Base-by-base conservation (phyloP, 129 eudicot genomes). In the Helichrysum umbraculigerum region DNA sequence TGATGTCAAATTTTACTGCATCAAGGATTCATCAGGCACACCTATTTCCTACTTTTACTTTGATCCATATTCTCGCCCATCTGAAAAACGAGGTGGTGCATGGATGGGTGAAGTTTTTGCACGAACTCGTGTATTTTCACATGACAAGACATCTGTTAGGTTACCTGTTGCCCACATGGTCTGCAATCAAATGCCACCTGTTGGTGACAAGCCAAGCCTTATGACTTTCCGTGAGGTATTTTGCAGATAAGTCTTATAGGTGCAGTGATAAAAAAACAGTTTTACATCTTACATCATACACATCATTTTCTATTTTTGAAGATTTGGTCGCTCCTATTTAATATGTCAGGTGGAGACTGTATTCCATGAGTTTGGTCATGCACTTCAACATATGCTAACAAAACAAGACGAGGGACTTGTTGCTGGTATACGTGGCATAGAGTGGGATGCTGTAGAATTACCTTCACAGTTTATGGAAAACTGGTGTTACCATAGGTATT, bases 371-470 rank as follows among this genome's bases (percentile, higher is more conserved):
- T 94, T 94, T 83, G 99, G 99, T 64, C 99, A 94, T 80, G 93
- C 99, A 37, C 99, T 94, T 76, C 99, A 94, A 79, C 99, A 94
- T 81, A 94, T 94, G 99, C 88, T 94, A 37, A 94, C 99, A 8
- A 94, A 81, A 84, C 96, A 94, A 83, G 99, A 94, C 61, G 99
- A 94, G 84, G 97, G 99, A 37, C 92, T 94, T 72, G 97, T 94
- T 78, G 96, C 99, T 81, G 99, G 99, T 79, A 94, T 94, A 22
- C 88, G 99, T 65, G 92, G 95, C 28, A 85, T 94, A 58, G 97
- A 94, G 86, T 94, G 99, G 99, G 99, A 94, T 91, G 99, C 99
- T 76, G 99, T 94, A 76, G 99, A 94, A 83, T 83, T 94, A 75
- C 99, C 99, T 15, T 94, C 99, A 52, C 99, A 94, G 17, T 94